A percentile compares a stretch with the other conserved stretches of the same genome.
These are phyloP conservation scores for Jacaranda copaia DNA, from an alignment of 257 asterid species.

Conservation along the genomic window DNA sequence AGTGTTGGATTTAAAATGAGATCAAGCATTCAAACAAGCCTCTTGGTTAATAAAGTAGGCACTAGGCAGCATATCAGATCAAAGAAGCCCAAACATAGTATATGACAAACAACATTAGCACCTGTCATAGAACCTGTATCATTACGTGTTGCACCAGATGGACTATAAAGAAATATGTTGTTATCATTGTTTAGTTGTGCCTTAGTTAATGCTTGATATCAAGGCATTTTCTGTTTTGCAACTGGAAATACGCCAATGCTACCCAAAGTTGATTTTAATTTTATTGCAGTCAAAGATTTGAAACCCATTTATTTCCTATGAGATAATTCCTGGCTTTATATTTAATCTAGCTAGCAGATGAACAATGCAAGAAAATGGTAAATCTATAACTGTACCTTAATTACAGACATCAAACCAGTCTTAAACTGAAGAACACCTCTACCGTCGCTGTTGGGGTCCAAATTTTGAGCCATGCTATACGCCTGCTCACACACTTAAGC, in stretches of 20 bases:
- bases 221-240: conserved; percentile 6
- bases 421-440: conserved; percentile 99
- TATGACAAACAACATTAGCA: conserved; percentile 20
- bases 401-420: conserved; percentile 96
- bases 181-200: not conserved
- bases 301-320: not conserved
- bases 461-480: conserved; percentile 87
- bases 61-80: conserved; percentile 21
- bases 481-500: conserved; percentile 97
- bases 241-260: not conserved
- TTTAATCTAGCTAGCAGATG: conserved; percentile 13
- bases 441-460: conserved; percentile 96
- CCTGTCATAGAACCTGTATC: not conserved
- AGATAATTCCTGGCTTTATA: conserved; percentile 4
- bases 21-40: not conserved
- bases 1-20: not conserved
- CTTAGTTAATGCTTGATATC: conserved; percentile 19
- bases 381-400: conserved; percentile 69
- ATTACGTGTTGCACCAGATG: conserved; percentile 17
- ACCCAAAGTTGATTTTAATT: not conserved
- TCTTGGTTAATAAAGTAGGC: conserved; percentile 25
- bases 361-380: conserved; percentile 27
- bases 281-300: not conserved
- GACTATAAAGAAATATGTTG: conserved; percentile 6
- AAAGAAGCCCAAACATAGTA: conserved; percentile 15